Base-by-base conservation (phyloP, 192 early-diverging fungal species). In the Mortierella hygrophila region DNA sequence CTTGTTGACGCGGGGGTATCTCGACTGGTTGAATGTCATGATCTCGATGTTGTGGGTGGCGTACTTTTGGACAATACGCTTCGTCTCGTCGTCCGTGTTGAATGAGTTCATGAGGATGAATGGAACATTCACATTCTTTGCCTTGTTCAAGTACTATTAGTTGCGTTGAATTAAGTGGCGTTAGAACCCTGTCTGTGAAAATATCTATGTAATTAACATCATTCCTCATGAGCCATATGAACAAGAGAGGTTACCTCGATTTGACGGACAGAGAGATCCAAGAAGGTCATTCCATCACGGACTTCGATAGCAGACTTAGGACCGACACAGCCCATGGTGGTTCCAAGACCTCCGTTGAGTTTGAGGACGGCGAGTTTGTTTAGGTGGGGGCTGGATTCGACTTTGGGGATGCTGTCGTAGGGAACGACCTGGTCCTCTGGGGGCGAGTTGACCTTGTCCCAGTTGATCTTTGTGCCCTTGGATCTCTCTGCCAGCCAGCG, bases 31-130 rank as follows among this genome's bases (percentile, higher is more conserved):
- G 90, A 99, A 99, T 20, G 98, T 99, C 79, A 98, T 88, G 80
- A 99, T 96, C 82, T 95, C 92, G 70, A 99, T 92, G 79, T 97
- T 95, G 89, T 99, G 98, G 49, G 91, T 92, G 70, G 91, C 93
- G 92, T 99, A 99, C 89, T 99, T 99, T 94, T 99, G 99, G 82
- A 99, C 97, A 89, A 99, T 98, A 76, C 97, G 95, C 88, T 94
- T 92, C 63, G 99, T 99, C 87, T 99, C 99, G 21, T 95, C 95
- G 88, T 99, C 98, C 7, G 99, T 99, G 90, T 99, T 99, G 94
- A 99, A 99, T n/a, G 99, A 99, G 93, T 99, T 99, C 99, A 99
- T 99, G 69, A 99, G 92, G 75, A 99, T 98, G 81, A 99, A 94
- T 7, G 99, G 99, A 13, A 99, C 98, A 68, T 95, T 93, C 75